phyloP scores from a whole-genome alignment of 805 yeast genomes.

The Metschnikowia corniflorae region DNA sequence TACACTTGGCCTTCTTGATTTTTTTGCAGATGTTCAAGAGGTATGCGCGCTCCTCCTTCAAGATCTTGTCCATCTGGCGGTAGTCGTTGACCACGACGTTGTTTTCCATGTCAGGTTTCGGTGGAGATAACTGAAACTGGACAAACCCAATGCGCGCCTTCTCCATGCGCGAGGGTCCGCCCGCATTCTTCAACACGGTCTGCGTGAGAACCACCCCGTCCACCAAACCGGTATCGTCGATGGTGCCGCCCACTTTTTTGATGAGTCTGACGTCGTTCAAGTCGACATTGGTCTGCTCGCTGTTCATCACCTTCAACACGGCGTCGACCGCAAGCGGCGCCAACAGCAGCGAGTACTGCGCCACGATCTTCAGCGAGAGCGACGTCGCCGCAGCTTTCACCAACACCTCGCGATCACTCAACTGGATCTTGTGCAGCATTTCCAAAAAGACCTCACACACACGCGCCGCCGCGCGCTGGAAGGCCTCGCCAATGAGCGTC shows the following conservation, averaged over 20 bases:
- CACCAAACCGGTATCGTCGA: slow-evolving; percentile 90
- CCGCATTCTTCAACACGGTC: slow-evolving; percentile 82
- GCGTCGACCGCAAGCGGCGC: slow-evolving; percentile 96
- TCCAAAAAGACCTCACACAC: slow-evolving; percentile 78
- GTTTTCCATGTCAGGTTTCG: slow-evolving; percentile 97
- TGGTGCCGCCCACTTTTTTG: slow-evolving; percentile 96
- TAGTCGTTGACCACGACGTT: slow-evolving; percentile 96
- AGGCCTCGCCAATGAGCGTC: slow-evolving; percentile 87
- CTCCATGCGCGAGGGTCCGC: slow-evolving; percentile 92
- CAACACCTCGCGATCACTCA: slow-evolving; percentile 76
- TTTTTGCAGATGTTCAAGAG: slow-evolving; percentile 91
- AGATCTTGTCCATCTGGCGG: slow-evolving; percentile 97
- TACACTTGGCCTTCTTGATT: slow-evolving; percentile 95
- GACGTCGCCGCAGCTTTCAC: slow-evolving; percentile 94
- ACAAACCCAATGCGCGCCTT: slow-evolving; percentile 87
- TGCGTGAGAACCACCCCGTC: slow-evolving; percentile 95
- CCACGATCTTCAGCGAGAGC: slow-evolving; percentile 88
- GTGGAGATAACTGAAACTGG: slow-evolving; percentile 95
- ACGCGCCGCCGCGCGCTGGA: slow-evolving; percentile 82
- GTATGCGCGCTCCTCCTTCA: slow-evolving; percentile 96
- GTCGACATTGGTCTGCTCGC: slow-evolving; percentile 66
- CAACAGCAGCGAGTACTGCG: slow-evolving; percentile 80
- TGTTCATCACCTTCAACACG: slow-evolving; percentile 71
- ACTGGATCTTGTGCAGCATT: slow-evolving; percentile 79
- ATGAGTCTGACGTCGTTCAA: slow-evolving; percentile 82